Evolutionary conservation across 495 filamentous ascomycete genomes (phyloP).

Genomic region (Delitschia confertaspora): DNA sequence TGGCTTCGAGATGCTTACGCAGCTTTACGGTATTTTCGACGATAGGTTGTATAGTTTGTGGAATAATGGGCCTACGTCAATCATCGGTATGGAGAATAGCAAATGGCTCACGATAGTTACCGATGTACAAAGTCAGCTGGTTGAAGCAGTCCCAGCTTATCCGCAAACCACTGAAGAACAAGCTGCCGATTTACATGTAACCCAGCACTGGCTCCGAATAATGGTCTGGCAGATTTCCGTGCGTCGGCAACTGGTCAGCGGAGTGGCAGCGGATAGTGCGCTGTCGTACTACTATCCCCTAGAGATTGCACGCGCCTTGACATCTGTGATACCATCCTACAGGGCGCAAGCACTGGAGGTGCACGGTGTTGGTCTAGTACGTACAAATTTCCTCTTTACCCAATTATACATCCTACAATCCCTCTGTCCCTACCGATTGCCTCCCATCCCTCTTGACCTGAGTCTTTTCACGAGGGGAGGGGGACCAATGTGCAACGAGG

Average conservation of each 20-base stretch:
- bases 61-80: slow-evolving; percentile 58
- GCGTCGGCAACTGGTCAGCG: slow-evolving; percentile 46
- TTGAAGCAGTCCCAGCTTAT: slow-evolving; percentile 52
- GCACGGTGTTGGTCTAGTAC: slow-evolving; percentile 62
- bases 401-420: not conserved
- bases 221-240: slow-evolving; percentile 64
- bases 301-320: slow-evolving; percentile 58
- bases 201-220: slow-evolving; percentile 78
- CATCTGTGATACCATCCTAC: slow-evolving; percentile 58
- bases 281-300: slow-evolving; percentile 64
- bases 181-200: slow-evolving; percentile 58
- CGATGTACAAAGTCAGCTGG: slow-evolving; percentile 56
- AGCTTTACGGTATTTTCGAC: slow-evolving; percentile 64
- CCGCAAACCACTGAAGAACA: slow-evolving; percentile 58
- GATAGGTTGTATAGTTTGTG: slow-evolving; percentile 59
- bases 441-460: not conserved
- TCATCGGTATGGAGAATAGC: no score
- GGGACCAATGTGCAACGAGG: no score
- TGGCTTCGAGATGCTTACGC: slow-evolving; percentile 56
- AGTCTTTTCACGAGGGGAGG: no score
- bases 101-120: no score
- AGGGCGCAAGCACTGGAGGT: slow-evolving; percentile 59
- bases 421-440: slow-evolving; percentile 2
- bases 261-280: slow-evolving; percentile 43
- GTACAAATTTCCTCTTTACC: slow-evolving; percentile 20